Evolutionary conservation across 148 eudicot genomes (phyloP).

Genomic region (Polygonum aviculare): DNA sequence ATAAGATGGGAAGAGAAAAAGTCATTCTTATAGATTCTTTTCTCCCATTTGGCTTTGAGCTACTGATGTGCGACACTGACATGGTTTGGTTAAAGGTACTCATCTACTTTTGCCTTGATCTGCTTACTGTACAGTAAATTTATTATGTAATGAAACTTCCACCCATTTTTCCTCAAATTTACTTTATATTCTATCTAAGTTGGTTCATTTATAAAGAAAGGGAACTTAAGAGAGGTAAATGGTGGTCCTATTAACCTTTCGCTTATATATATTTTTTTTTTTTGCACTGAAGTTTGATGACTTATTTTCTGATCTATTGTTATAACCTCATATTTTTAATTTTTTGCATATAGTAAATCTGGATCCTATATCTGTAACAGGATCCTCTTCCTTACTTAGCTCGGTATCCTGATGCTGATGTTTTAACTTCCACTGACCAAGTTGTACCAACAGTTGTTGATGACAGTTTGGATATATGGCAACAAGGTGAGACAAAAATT

Average conservation of each 20-base stretch:
- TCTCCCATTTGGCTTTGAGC: conserved; percentile 80
- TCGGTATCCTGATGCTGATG: conserved; percentile 94
- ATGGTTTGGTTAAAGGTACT: conserved; percentile 97
- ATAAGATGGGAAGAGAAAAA: conserved; percentile 98
- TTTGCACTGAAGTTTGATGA: background rate
- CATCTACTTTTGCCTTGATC: background rate
- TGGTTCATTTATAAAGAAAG: background rate
- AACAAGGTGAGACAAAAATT: conserved; percentile 43
- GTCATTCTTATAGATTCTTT: conserved; percentile 75
- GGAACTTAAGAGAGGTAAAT: background rate
- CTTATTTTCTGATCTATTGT: background rate
- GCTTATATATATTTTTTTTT: background rate
- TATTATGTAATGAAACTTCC: background rate
- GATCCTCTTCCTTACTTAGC: conserved; percentile 93
- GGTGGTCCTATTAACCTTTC: background rate
- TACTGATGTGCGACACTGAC: conserved; percentile 97
- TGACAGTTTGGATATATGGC: conserved; percentile 89
- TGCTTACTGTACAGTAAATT: background rate
- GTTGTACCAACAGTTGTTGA: conserved; percentile 78
- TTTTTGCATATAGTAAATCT: background rate
- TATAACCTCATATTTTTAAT: background rate
- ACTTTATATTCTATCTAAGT: background rate
- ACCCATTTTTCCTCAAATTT: background rate
- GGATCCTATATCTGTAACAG: conserved; percentile 34
- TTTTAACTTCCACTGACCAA: conserved; percentile 89